Evolutionary conservation across 2,329 filamentous ascomycete genomes (phyloP).

Genomic region (Cladosporium austrohemisphaericum): DNA sequence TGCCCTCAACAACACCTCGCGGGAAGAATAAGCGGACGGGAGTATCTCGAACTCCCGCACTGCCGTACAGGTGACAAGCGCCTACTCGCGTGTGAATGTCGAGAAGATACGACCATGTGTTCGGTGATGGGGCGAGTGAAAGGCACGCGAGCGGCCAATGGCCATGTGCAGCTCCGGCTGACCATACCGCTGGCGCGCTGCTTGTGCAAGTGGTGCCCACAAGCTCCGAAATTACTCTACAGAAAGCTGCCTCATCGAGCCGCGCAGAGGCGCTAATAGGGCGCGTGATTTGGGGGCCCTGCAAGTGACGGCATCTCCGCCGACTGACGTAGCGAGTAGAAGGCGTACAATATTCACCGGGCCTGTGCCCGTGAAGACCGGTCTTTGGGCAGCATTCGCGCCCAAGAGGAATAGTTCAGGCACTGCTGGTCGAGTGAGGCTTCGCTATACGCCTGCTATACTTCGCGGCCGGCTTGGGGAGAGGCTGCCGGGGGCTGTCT

Average conservation of each 20-base stretch:
- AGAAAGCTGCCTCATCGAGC: constrained; percentile 13
- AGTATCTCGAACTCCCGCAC: no score
- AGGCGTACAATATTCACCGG: background rate
- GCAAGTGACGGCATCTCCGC: constrained; percentile 15
- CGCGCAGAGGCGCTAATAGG: constrained; percentile 11
- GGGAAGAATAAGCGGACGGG: no score
- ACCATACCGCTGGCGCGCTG: background rate
- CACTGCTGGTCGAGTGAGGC: no score
- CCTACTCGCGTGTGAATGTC: background rate
- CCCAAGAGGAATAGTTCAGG: no score
- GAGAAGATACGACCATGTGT: constrained; percentile 7
- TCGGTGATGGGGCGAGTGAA: constrained; percentile 1
- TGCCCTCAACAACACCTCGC: constrained; percentile 12
- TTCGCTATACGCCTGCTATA: no score
- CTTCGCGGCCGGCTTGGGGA: background rate
- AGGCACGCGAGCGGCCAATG: constrained; percentile 13
- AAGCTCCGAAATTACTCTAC: constrained; percentile 15
- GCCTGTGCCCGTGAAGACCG: constrained; percentile 1
- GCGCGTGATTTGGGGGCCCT: constrained; percentile 14
- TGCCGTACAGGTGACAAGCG: no score
- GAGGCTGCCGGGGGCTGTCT: constrained; percentile 7
- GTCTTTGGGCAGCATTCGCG: no score
- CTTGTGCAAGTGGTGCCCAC: constrained; percentile 13
- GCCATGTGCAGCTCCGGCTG: constrained; percentile 6
- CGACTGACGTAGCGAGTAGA: constrained; percentile 8